Evolutionary conservation across 202 grass and related monocot species (phyloP), one percentile per base, ranked within the genome.

Genomic region (Panicum virgatum): DNA sequence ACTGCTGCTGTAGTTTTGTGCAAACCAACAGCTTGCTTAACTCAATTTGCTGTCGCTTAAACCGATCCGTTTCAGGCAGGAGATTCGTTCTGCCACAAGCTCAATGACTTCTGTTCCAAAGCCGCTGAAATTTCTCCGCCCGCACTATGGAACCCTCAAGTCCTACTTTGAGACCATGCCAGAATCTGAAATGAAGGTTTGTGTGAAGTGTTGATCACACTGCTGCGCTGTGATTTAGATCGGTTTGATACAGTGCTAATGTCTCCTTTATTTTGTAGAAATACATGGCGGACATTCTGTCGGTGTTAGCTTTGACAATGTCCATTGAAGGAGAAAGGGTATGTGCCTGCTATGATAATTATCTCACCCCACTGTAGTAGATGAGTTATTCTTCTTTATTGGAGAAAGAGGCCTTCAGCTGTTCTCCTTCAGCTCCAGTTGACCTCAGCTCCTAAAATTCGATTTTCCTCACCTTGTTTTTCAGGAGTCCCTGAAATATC

Each of bases 31-130:
- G 3, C 34, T 65, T 73, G 50, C 20, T 29, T 16, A 27, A 39
- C 27, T 77, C 48, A 10, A 12, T 75, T 9, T 83, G 3, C 50
- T 68, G 7, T 3, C 26, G 62, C 78, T 78, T 20, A 78, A 37
- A 77, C 57, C 27, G 23, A 27, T 25, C 6, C 1, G n/a, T 66
- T 27, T 42, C 68, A 99, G 97, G 89, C 87, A 94, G 80, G 97
- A 99, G 81, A 99, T 99, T 66, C 82, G 93, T n/a, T 94, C 97
- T 0, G 91, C 97, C 22, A 99, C 97, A 8, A 99, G 97, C 50
- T 99, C 97, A 0, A 99, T 99, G 97, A 99, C 97, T 1, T 99
- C 97, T 34, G 97, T 99, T 18, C 97, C 97, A 4, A 99, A 99
- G 81, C 97, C 97, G 20, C 86, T 99, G 30, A 99, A 99, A 42